Percentiles rank a stretch among this genome's conserved stretches.
Evolutionary conservation across 1,139 yeast species (phyloP).

Genomic region (Candida sanyaensis): DNA sequence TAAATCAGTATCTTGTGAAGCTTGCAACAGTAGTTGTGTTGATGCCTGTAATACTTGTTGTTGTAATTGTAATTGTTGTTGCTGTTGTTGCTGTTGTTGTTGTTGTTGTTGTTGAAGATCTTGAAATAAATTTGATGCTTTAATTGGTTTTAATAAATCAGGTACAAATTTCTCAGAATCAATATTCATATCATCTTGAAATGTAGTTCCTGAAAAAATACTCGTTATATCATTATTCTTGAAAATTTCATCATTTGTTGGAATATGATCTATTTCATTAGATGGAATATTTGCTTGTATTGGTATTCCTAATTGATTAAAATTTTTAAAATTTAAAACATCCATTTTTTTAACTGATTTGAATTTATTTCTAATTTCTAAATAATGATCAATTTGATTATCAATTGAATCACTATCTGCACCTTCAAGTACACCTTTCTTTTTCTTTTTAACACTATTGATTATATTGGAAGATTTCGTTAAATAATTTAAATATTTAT

Average conservation of each 20-base stretch:
- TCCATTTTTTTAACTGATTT: slow-evolving; percentile 21
- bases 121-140: slow-evolving; percentile 21
- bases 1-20: slow-evolving; percentile 5
- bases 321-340: slow-evolving; percentile 9
- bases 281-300: background rate
- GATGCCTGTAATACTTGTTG: background rate
- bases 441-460: slow-evolving; percentile 41
- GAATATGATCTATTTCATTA: slow-evolving; percentile 3
- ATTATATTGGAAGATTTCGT: slow-evolving; percentile 42
- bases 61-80: background rate
- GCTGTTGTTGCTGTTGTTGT: background rate
- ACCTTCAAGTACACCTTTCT: background rate
- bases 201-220: slow-evolving; percentile 6
- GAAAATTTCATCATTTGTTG: background rate
- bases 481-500: slow-evolving; percentile 42
- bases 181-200: slow-evolving; percentile 3
- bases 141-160: slow-evolving; percentile 25
- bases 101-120: slow-evolving; percentile 7
- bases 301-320: slow-evolving; percentile 1
- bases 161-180: slow-evolving; percentile 16
- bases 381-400: slow-evolving; percentile 37
- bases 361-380: slow-evolving; percentile 30
- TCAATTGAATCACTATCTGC: slow-evolving; percentile 21
- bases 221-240: slow-evolving; percentile 2
- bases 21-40: background rate